A percentile compares a stretch with the other conserved stretches of the same genome.
These are phyloP conservation scores for Arthrinium puccinioides DNA, from an alignment of 2,329 filamentous ascomycete genomes.

Conservation along the genomic window DNA sequence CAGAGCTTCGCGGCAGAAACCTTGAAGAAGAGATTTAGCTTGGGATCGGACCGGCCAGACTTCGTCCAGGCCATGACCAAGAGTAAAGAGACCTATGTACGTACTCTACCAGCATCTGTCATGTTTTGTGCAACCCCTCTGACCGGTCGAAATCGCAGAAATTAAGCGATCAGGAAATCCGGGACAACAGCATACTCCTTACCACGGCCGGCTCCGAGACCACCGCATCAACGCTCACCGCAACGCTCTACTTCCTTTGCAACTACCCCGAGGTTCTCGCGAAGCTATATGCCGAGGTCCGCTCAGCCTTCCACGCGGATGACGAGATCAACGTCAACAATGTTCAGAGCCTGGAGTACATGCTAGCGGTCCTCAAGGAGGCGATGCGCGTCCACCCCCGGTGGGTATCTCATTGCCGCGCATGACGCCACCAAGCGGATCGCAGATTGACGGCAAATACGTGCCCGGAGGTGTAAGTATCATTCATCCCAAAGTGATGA, in stretches of 20 bases:
- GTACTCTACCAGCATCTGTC: too few relatives aligned
- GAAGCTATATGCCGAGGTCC: slow-evolving; percentile 30
- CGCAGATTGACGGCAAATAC: slow-evolving; percentile 13
- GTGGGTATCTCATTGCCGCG: slow-evolving; percentile 15
- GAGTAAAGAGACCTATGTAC: slow-evolving; percentile 21
- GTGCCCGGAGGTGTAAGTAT: slow-evolving; percentile 15
- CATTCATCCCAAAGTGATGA: not conserved
- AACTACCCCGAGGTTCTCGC: slow-evolving; percentile 23
- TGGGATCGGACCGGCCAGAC: slow-evolving; percentile 19
- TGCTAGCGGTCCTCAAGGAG: slow-evolving; percentile 35
- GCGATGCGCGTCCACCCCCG: slow-evolving; percentile 31
- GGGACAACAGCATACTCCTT: slow-evolving; percentile 8
- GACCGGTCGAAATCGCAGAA: not conserved
- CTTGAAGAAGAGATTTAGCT: slow-evolving; percentile 14
- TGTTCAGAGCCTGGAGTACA: slow-evolving; percentile 26
- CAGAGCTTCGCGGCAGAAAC: not conserved
- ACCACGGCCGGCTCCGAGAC: slow-evolving; percentile 43
- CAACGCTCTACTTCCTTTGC: slow-evolving; percentile 31
- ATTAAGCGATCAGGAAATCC: slow-evolving; percentile 9
- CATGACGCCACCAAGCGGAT: slow-evolving; percentile 15
- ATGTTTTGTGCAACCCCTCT: too few relatives aligned
- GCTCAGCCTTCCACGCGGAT: slow-evolving; percentile 25
- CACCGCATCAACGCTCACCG: slow-evolving; percentile 36
- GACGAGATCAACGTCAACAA: slow-evolving; percentile 30
- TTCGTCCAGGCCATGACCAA: slow-evolving; percentile 23